phyloP scores from a whole-genome alignment of 1,284 basidiomycete genomes.

The Irpex sp. region DNA sequence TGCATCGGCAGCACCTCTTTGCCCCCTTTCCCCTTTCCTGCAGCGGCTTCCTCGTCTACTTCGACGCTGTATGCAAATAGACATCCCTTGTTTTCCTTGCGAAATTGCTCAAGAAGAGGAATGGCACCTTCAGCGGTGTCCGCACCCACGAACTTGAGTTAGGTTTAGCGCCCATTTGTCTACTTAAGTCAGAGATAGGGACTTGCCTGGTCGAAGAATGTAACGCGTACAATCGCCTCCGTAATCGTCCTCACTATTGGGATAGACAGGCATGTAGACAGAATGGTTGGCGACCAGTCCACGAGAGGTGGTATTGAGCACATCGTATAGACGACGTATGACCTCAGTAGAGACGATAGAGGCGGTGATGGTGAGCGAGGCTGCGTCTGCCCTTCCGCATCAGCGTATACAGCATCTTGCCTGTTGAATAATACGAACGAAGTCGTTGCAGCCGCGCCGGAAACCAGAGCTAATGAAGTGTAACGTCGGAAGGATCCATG shows the following conservation, averaged over 20 bases:
- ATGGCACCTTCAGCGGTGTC: constrained; percentile 72
- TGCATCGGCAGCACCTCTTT: constrained; percentile 33
- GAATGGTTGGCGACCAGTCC: constrained; percentile 70
- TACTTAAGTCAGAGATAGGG: not conserved
- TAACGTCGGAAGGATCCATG: not conserved
- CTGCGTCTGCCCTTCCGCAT: constrained; percentile 10
- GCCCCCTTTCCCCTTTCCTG: constrained; percentile 21
- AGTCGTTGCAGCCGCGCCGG: not conserved
- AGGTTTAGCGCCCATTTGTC: not conserved
- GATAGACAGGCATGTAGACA: constrained; percentile 54
- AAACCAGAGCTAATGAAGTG: not conserved
- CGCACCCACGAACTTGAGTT: constrained; percentile 72
- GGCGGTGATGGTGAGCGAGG: constrained; percentile 16
- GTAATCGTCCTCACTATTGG: constrained; percentile 66
- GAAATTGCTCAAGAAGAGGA: constrained; percentile 58
- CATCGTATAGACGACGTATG: constrained; percentile 79
- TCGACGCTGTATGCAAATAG: constrained; percentile 85
- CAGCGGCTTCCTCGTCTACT: constrained; percentile 58
- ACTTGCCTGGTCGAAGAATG: constrained; percentile 80
- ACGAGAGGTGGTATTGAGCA: constrained; percentile 76
- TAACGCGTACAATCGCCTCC: constrained; percentile 68
- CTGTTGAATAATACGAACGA: constrained; percentile 2
- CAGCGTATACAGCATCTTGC: constrained; percentile 11
- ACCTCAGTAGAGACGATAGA: constrained; percentile 48
- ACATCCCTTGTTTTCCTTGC: constrained; percentile 67